Base-by-base conservation (phyloP, 2,329 filamentous ascomycete species). In the Septoria petroselini region DNA sequence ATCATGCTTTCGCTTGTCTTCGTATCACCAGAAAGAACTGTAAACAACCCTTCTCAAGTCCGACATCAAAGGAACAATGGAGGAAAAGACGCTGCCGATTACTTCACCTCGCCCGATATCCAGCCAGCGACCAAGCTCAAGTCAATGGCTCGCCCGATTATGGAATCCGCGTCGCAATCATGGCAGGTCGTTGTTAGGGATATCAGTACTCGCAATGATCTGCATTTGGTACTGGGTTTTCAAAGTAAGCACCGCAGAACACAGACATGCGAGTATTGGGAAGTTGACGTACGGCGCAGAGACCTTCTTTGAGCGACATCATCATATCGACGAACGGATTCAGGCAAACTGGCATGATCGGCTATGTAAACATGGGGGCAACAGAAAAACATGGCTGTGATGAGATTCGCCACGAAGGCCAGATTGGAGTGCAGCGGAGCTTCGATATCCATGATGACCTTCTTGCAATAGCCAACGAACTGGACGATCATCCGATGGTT, bases 111-210 rank as follows among this genome's bases (percentile, higher is more conserved):
- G n/a, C n/a, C n/a, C n/a, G n/a, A n/a, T n/a, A n/a, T n/a, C n/a
- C n/a, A n/a, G n/a, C n/a, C n/a, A n/a, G n/a, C n/a, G n/a, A n/a
- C n/a, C n/a, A n/a, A n/a, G n/a, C n/a, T n/a, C n/a, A n/a, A n/a
- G n/a, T n/a, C n/a, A n/a, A n/a, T n/a, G n/a, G n/a, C n/a, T n/a
- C n/a, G n/a, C n/a, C n/a, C 35, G 35, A 12, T 12, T 19, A 38
- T 38, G 35, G 35, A 38, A 38, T 18, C 35, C 35, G 11, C 35
- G 35, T 38, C 35, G 35, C n/a, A n/a, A n/a, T n/a, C n/a, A n/a
- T n/a, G n/a, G 19, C 35, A 17, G 17, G 15, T 23, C 35, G 3
- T 6, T 12, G 17, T 38, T 17, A 6, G 9, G n/a, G 14, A 38
- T 12, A 38, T 19, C n/a, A n/a, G n/a, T 38, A 7, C 35, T 38